Base-by-base conservation (phyloP, 140 eudicot species). In the Stevia rebaudiana region DNA sequence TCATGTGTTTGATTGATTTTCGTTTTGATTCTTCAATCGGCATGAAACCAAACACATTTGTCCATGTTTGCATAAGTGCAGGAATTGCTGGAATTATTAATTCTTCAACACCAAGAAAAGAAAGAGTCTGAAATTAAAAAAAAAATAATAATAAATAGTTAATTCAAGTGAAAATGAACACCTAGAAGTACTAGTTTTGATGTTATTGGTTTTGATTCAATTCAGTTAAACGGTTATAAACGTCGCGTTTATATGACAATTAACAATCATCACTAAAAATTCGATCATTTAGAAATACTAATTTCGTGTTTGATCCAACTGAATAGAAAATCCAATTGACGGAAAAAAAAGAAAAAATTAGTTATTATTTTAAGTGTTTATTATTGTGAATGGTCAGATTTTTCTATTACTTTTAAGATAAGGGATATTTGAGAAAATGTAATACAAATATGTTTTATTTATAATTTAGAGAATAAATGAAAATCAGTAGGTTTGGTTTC, bases 51-150 rank as follows among this genome's bases (percentile, higher is more conserved):
- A 94, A 94, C 30, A 73, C 88, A 8, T 80, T 70, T 6, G 94
- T 94, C 95, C 99, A 94, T 13, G 94, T 89, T 59, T 88, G 70
- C 28, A 72, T 22, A 18, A 88, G 83, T 63, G 80, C 85, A 23
- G 95, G 79, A 39, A 94, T 80, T 3, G 97, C 99, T 35, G 99
- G 99, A 58, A 94, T 94, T 11, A 86, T 78, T 51, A 94, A 76
- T 59, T 86, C 89, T 76, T 86, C 90, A 30, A 94, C 91, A 21
- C 80, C 83, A 52, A 94, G 79, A 22, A 82, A 73, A 50, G 61
- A 61, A 71, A 94, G 99, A 74, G 78, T 77, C 99, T 94, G 84
- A 75, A 19, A 65, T 17, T 8, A n/a, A 1, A 37, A 63, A n/a
- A 23, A 8, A 11, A 9, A 1, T 0, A 22, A 1, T 8, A 23